Evolutionary conservation across 1,284 basidiomycete species (phyloP).

Genomic region (Sporisorium scitamineum): DNA sequence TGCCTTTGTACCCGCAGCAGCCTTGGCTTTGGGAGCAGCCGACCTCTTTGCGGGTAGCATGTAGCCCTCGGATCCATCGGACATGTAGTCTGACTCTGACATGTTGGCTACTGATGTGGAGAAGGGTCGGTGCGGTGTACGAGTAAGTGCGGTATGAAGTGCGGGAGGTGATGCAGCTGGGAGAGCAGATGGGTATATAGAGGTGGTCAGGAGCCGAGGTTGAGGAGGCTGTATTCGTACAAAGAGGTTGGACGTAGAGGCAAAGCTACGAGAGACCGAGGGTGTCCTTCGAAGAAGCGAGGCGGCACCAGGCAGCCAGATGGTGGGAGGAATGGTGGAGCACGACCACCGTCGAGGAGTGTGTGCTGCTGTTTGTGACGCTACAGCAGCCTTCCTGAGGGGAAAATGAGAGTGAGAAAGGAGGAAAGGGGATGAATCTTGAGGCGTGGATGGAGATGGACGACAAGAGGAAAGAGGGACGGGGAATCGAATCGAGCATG

Average conservation of each 20-base stretch:
- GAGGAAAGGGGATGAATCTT: slow-evolving; percentile 10
- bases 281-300: slow-evolving; percentile 16
- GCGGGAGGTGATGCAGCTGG: background rate
- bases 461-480: slow-evolving; percentile 5
- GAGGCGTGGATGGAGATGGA: slow-evolving; percentile 17
- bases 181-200: slow-evolving; percentile 18
- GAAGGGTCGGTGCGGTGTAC: slow-evolving; percentile 4
- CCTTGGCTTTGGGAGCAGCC: slow-evolving; percentile 68
- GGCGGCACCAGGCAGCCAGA: slow-evolving; percentile 48
- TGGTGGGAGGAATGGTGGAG: slow-evolving; percentile 34
- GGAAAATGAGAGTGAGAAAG: background rate
- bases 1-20: slow-evolving; percentile 19
- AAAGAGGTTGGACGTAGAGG: slow-evolving; percentile 6
- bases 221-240: background rate
- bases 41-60: slow-evolving; percentile 70
- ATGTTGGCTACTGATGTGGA: slow-evolving; percentile 25
- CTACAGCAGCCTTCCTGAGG: slow-evolving; percentile 1
- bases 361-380: slow-evolving; percentile 15
- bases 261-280: slow-evolving; percentile 1
- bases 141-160: background rate
- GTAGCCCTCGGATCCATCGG: slow-evolving; percentile 38
- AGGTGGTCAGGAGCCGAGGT: background rate
- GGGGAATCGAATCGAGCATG: background rate
- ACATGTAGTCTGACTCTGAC: slow-evolving; percentile 43
- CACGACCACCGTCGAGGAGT: slow-evolving; percentile 5